Base-by-base conservation (phyloP, 352 stramenopile species). In the Phytopythium boreale region DNA sequence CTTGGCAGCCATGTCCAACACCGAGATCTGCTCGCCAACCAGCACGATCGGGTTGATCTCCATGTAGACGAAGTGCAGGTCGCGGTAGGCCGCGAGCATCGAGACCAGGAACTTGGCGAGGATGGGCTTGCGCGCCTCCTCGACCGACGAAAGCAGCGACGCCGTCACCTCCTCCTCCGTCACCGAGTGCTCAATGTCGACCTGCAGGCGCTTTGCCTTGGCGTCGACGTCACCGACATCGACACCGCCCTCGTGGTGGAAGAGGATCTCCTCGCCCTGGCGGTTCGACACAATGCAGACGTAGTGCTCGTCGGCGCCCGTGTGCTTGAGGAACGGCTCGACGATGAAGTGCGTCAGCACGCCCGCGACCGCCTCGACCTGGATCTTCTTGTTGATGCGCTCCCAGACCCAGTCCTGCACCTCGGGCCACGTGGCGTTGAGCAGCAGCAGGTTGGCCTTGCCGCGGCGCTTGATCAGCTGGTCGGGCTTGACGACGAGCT, bases 21-120 rank as follows among this genome's bases (percentile, higher is more conserved):
- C 95, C 29, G 88, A 93, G 60, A 98, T 96, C 70, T 91, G 84
- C 70, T 97, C 81, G 17, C 81, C 85, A 17, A 96, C 88, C 8
- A 98, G 82, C 62, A 98, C 96, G 63, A 99, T 94, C 24, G 96
- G 96, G 79, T 99, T 99, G 74, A 99, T 98, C 77, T 99, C 96
- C 91, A 98, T 97, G 82, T 98, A 98, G 26, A 96, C 90, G 76
- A 99, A 99, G 80, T 99, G 97, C 47, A 99, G 76, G 59, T 93
- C 92, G 26, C 95, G 80, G 87, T 98, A 98, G 5, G 93, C 82
- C 63, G 93, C 79, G 44, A 98, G 85, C 66, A 98, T 88, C n/a
- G 74, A 76, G 4, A 91, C 75, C 14, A 98, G 70, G 81, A 98
- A 98, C 60, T 82, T 90, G 58, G 89, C 80, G 17, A 98, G 69